Base-by-base conservation (phyloP, 2,329 filamentous ascomycete species). In the Emericellopsis cladophorae region DNA sequence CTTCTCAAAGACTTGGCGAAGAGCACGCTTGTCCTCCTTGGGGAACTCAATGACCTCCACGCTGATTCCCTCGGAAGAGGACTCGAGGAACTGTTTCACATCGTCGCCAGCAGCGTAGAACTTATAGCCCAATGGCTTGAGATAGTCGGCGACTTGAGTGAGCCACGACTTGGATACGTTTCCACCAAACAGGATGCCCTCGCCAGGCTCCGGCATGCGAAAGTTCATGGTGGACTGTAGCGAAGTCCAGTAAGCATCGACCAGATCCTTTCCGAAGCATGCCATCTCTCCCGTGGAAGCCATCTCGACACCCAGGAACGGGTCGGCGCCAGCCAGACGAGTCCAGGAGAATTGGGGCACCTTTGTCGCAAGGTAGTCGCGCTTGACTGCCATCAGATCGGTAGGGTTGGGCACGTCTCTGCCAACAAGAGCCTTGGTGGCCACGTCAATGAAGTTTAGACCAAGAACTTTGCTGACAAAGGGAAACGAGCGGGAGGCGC, bases 271-370 rank as follows among this genome's bases (percentile, higher is more conserved):
- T 48, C 92, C 92, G 66, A 98, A 98, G 70, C 92, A 96, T 50
- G 92, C 92, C 74, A 98, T 95, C 67, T 98, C 92, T 62, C 92
- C 92, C 15, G 92, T 98, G 49, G 81, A 88, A 36, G 87, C 72
- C 92, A 98, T 98, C 67, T 98, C 92, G 43, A 98, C 92, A 44
- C 92, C 92, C 45, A 98, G 76, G 78, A 94, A 96, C 42, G 92
- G 92, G 57, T 98, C 92, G 40, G 92, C 92, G 52, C 92, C 92
- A 37, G 92, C 90, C 44, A 98, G 80, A 72, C 92, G 86, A 46
- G 92, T 96, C 92, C 92, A 98, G 11, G 86, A 92, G 76, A 98
- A 98, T 64, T 98, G 92, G 21, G 92, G 89, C 39, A 98, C 92
- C 74, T 98, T 98, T 61, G 89, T 94, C 26, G 92, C 92, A 40